Evolutionary conservation across 805 yeast genomes (phyloP).

Genomic region (Allodekkera sacchari): DNA sequence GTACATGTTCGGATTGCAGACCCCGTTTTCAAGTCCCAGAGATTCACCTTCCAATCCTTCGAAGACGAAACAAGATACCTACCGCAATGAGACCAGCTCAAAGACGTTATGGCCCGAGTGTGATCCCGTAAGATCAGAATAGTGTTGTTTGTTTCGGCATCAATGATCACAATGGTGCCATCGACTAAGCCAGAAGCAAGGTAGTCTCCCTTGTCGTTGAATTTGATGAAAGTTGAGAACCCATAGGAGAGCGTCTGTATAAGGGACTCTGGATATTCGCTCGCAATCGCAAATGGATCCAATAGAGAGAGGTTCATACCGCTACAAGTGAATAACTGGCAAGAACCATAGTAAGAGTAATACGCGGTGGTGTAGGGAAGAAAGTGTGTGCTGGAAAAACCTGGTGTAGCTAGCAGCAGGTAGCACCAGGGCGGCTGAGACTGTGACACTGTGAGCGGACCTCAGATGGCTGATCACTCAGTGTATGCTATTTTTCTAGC

Average conservation of each 20-base stretch:
- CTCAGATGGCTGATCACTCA: too few relatives aligned
- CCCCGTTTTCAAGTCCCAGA: constrained; percentile 64
- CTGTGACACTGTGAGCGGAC: too few relatives aligned
- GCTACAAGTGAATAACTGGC: too few relatives aligned
- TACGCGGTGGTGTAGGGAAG: too few relatives aligned
- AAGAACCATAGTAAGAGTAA: too few relatives aligned
- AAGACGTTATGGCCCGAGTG: constrained; percentile 66
- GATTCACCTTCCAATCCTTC: constrained; percentile 71
- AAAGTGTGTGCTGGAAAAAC: too few relatives aligned
- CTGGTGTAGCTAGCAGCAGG: too few relatives aligned
- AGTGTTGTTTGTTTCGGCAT: constrained; percentile 57
- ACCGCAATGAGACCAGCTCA: constrained; percentile 46
- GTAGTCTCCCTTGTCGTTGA: constrained; percentile 74
- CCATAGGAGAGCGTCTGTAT: constrained; percentile 62
- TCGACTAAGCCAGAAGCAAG: constrained; percentile 71
- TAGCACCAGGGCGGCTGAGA: too few relatives aligned
- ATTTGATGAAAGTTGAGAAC: constrained; percentile 58
- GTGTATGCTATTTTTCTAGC: too few relatives aligned
- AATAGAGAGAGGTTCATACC: constrained; percentile 76
- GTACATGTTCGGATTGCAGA: constrained; percentile 30
- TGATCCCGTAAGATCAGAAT: constrained; percentile 57
- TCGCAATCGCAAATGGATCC: constrained; percentile 87
- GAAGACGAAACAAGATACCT: constrained; percentile 60
- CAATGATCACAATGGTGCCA: constrained; percentile 69
- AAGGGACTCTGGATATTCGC: constrained; percentile 85